Evolutionary conservation across 2,329 filamentous ascomycete species (phyloP).

Genomic region (Fusarium sp.): DNA sequence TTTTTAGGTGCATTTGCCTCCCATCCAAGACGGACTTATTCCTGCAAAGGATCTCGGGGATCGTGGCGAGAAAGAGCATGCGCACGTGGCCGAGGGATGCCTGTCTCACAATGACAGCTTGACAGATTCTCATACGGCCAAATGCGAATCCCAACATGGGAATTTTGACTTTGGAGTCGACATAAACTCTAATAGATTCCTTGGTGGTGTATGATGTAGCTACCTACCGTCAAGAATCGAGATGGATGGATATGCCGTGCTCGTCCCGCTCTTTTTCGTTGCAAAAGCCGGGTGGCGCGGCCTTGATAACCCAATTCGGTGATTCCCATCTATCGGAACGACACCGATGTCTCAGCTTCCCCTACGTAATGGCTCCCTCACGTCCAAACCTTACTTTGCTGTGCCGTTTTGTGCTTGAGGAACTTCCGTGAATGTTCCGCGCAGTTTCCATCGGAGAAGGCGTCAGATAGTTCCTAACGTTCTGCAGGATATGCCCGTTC

Average conservation of each 20-base stretch:
- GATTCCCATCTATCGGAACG: slow-evolving; percentile 1
- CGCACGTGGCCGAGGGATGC: slow-evolving; percentile 22
- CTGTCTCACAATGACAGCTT: slow-evolving; percentile 28
- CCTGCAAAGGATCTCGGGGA: slow-evolving; percentile 7
- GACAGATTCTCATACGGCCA: slow-evolving; percentile 28
- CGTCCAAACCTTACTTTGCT: neutral
- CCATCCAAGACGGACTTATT: neutral
- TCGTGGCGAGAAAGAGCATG: slow-evolving; percentile 19
- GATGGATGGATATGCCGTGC: slow-evolving; percentile 9
- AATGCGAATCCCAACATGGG: slow-evolving; percentile 24
- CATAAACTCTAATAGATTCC: slow-evolving; percentile 10
- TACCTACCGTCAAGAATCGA: no score
- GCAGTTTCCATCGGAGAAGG: neutral
- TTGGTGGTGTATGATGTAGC: neutral
- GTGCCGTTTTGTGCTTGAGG: neutral
- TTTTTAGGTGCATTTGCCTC: slow-evolving; percentile 7
- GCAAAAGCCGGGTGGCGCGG: slow-evolving; percentile 25
- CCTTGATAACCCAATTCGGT: slow-evolving; percentile 15
- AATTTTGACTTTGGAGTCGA: slow-evolving; percentile 4
- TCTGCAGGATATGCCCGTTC: neutral
- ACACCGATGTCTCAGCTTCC: slow-evolving; percentile 1
- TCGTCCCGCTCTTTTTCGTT: neutral
- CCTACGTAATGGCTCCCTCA: slow-evolving; percentile 4
- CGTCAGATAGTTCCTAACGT: slow-evolving; percentile 8
- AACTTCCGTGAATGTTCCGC: neutral